phyloP scores from a whole-genome alignment of 2,329 filamentous ascomycete species.

The Cytospora mali region DNA sequence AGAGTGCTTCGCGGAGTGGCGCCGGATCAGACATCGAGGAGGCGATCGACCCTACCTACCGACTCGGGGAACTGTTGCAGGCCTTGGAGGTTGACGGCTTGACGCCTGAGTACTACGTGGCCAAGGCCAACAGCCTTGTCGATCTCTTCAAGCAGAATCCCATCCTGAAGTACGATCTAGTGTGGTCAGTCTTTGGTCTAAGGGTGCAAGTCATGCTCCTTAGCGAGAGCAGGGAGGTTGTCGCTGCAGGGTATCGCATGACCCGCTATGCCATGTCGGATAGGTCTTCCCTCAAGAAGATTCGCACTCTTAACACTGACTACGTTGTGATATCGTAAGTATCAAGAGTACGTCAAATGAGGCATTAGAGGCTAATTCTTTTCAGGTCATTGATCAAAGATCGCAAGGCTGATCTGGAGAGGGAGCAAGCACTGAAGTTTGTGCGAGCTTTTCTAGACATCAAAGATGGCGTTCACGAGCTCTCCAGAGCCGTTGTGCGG shows the following conservation, averaged over 20 bases:
- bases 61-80: constrained; percentile 86
- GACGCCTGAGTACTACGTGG: constrained; percentile 93
- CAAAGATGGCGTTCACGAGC: constrained; percentile 85
- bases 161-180: constrained; percentile 92
- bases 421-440: constrained; percentile 96
- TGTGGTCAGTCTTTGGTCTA: constrained; percentile 92
- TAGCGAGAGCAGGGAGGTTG: constrained; percentile 93
- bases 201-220: constrained; percentile 95
- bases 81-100: constrained; percentile 86
- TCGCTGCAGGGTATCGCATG: constrained; percentile 91
- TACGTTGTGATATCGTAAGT: constrained; percentile 78
- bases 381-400: constrained; percentile 84
- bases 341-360: no score
- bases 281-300: constrained; percentile 82
- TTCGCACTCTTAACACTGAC: constrained; percentile 86
- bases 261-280: constrained; percentile 95
- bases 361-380: constrained; percentile 17
- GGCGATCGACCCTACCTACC: constrained; percentile 81
- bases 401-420: constrained; percentile 92
- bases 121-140: constrained; percentile 88
- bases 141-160: constrained; percentile 93
- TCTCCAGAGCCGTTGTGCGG: constrained; percentile 83
- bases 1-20: constrained; percentile 56
- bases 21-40: constrained; percentile 68
- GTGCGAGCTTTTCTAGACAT: constrained; percentile 93